Conservation (phyloP, 2,329 filamentous ascomycete species). For the Fusarium duplospermum region DNA sequence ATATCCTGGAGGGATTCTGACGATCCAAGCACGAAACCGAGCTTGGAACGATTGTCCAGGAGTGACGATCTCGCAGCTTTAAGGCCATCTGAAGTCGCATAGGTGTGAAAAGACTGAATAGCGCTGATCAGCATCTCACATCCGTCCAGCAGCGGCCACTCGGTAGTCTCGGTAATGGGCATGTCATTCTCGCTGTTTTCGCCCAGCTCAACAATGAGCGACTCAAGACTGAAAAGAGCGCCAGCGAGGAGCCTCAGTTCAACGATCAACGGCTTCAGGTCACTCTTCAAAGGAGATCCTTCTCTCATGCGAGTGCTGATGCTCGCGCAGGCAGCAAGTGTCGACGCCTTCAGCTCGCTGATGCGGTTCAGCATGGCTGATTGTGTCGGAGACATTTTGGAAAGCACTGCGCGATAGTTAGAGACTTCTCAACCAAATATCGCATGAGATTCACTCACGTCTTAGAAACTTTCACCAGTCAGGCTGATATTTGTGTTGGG, state of each 20-base stretch:
- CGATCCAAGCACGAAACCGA: constrained; percentile 40
- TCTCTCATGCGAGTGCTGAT: constrained; percentile 20
- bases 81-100: constrained; percentile 35
- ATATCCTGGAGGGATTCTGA: constrained; percentile 42
- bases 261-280: constrained; percentile 29
- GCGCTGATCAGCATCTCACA: constrained; percentile 35
- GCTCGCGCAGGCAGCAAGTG: constrained; percentile 29
- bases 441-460: background rate
- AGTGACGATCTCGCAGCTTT: constrained; percentile 34
- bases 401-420: background rate
- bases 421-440: background rate
- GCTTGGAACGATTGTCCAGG: constrained; percentile 36
- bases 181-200: constrained; percentile 14
- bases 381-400: background rate
- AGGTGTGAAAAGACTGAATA: constrained; percentile 21
- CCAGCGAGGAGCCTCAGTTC: constrained; percentile 42
- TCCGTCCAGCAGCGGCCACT: constrained; percentile 39
- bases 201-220: constrained; percentile 35
- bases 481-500: background rate
- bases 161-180: constrained; percentile 7
- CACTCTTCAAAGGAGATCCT: background rate
- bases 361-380: constrained; percentile 28
- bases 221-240: constrained; percentile 38
- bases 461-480: background rate
- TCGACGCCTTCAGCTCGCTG: constrained; percentile 28